phyloP scores from a whole-genome alignment of 306 rosid genomes.

The Sindora glabra region DNA sequence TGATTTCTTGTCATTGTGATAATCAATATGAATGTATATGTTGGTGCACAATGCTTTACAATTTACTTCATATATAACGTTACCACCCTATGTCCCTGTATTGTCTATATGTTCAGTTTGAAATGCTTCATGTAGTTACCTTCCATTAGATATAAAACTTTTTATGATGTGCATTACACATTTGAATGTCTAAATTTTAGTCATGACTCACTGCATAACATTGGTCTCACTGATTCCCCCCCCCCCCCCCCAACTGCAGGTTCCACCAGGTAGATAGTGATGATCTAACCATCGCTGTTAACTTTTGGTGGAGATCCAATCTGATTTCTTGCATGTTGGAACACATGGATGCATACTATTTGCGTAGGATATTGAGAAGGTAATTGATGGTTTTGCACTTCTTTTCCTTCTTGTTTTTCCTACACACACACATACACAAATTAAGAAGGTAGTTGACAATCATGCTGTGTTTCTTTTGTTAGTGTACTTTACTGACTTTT shows the following conservation, averaged over 20 bases:
- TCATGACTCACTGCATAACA: too few species aligned
- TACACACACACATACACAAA: too few species aligned
- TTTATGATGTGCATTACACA: too few species aligned
- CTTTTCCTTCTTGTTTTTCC: too few species aligned
- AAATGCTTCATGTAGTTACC: too few species aligned
- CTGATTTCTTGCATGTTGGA: constrained; percentile 63
- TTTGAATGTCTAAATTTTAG: too few species aligned
- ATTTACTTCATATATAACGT: neutral
- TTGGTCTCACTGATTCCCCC: neutral
- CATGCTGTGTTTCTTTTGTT: constrained; percentile 17
- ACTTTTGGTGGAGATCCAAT: constrained; percentile 90
- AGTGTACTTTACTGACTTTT: constrained; percentile 31
- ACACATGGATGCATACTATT: constrained; percentile 87
- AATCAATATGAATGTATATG: neutral
- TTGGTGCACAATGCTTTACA: neutral
- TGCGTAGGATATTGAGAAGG: constrained; percentile 89
- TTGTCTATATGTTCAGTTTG: neutral
- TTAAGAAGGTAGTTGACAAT: too few species aligned
- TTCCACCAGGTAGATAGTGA: constrained; percentile 32
- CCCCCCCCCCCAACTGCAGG: too few species aligned
- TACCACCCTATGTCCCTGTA: neutral
- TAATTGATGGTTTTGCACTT: too few species aligned
- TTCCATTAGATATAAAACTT: too few species aligned
- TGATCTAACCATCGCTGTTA: constrained; percentile 82
- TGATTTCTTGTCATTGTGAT: neutral